Conservation (phyloP, 208 protist species). For the Polymyxa betae region DNA sequence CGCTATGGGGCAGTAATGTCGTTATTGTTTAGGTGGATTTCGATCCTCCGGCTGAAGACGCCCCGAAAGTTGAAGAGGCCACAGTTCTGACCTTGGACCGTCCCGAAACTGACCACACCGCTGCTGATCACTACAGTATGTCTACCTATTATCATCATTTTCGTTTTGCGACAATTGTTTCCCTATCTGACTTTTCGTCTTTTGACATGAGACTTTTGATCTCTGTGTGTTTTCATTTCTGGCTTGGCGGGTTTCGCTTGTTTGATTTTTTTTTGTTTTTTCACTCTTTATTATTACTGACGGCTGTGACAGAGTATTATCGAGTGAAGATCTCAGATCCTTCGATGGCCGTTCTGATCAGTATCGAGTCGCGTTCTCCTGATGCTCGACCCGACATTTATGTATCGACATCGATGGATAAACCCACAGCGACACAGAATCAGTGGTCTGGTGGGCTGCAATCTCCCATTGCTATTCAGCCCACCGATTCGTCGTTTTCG, state of each 20-base stretch:
- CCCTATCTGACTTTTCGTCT: too few species aligned
- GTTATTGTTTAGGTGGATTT: conserved; percentile 39
- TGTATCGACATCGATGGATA: conserved; percentile 21
- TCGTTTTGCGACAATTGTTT: background rate
- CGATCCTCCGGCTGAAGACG: conserved; percentile 9
- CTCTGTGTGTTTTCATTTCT: too few species aligned
- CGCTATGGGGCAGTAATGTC: too few species aligned
- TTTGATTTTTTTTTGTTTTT: too few species aligned
- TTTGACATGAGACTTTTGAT: too few species aligned
- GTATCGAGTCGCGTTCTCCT: background rate
- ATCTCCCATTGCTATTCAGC: background rate
- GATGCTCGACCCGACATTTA: conserved; percentile 19
- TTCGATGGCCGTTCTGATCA: background rate
- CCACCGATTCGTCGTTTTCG: background rate
- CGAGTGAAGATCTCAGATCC: conserved; percentile 10
- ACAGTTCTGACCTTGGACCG: background rate
- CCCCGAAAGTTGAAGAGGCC: background rate
- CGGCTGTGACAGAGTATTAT: background rate
- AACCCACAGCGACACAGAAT: background rate
- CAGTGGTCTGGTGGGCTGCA: background rate
- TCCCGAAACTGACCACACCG: background rate
- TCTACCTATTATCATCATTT: too few species aligned
- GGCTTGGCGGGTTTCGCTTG: too few species aligned
- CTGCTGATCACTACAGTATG: conserved; percentile 25
- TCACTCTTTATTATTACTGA: background rate